Evolutionary conservation across 306 rosid species (phyloP).

Genomic region (Fagus crenata): DNA sequence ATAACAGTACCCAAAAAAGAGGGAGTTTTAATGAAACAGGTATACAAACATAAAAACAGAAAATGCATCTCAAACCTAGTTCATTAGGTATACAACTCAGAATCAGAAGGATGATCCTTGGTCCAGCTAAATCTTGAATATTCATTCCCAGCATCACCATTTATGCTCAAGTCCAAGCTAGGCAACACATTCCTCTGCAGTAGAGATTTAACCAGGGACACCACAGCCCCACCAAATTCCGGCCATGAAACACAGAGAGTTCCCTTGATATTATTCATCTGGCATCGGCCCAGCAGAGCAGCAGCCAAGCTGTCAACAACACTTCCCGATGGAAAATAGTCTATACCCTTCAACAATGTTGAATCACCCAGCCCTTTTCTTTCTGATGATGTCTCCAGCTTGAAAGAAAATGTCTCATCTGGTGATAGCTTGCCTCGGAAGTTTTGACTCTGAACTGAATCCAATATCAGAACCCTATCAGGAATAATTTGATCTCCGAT

Average conservation of each 20-base stretch:
- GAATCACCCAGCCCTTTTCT: conserved; percentile 29
- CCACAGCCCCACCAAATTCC: conserved; percentile 48
- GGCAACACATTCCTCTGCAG: conserved; percentile 39
- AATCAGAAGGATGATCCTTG: conserved; percentile 52
- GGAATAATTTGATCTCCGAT: conserved; percentile 46
- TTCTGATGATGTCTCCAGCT: conserved; percentile 69
- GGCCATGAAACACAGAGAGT: conserved; percentile 79
- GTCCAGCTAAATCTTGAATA: conserved; percentile 32
- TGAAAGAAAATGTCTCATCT: conserved; percentile 56
- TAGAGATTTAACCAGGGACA: conserved; percentile 47
- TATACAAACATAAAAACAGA: neutral
- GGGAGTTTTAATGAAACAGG: neutral
- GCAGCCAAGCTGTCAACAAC: conserved; percentile 79
- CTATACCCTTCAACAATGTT: conserved; percentile 39
- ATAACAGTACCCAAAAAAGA: neutral
- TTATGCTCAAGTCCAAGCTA: conserved; percentile 37
- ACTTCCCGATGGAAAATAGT: conserved; percentile 79
- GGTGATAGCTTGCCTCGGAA: conserved; percentile 59
- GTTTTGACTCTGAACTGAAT: conserved; percentile 47
- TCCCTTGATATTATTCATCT: conserved; percentile 57
- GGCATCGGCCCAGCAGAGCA: conserved; percentile 64
- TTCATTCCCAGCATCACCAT: conserved; percentile 20
- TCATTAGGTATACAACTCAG: conserved; percentile 64
- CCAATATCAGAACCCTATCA: conserved; percentile 53
- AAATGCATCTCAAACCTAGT: neutral